Evolutionary conservation across 2,329 filamentous ascomycete species (phyloP), one percentile per base, ranked within the genome.

Genomic region (Aspergillus sp.): DNA sequence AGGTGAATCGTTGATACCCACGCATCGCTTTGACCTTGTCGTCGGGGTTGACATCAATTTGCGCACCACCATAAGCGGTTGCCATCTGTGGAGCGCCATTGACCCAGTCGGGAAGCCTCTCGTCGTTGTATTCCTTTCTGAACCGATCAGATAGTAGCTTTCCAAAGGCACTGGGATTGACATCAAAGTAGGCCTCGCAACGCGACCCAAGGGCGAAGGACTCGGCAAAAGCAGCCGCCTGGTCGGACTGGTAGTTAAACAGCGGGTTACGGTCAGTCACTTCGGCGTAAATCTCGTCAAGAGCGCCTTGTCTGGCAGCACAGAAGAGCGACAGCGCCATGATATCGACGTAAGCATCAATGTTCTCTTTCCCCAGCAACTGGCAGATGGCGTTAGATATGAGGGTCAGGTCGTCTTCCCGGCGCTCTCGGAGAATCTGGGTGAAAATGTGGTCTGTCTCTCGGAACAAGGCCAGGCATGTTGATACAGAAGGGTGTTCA

Each of bases 281-380:
- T 63, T 86, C 83, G 11, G 82, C 71, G 60, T 85, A 86, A 0
- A 86, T 80, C 53, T 86, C 82, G 53, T 85, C 82, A 41, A 85
- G 79, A 0, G 79, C 82, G 5, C 76, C 72, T 59, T 79, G 81
- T 20, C 82, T 73, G 24, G 82, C 74, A 0, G 80, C 77, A 52
- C 79, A 83, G 62, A 86, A 84, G 49, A 84, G 73, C 1, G 80
- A 75, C 33, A 86, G 74, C 0, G 78, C 76, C 48, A 84, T 72
- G 5, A 85, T 74, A 57, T 86, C 82, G 0, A 77, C 71, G 52
- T 75, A 73, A 14, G 76, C 60, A 58, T 80, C 74, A n/a, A 79
- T 65, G 4, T 60, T 54, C 10, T 62, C 62, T 24, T 59, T 61
- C 38, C 66, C 53, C 2, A 69, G 40, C 19, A 74, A 62, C 3